Conservation (phyloP, 2,329 filamentous ascomycete genomes). For the Coleophoma eucalyptorum region DNA sequence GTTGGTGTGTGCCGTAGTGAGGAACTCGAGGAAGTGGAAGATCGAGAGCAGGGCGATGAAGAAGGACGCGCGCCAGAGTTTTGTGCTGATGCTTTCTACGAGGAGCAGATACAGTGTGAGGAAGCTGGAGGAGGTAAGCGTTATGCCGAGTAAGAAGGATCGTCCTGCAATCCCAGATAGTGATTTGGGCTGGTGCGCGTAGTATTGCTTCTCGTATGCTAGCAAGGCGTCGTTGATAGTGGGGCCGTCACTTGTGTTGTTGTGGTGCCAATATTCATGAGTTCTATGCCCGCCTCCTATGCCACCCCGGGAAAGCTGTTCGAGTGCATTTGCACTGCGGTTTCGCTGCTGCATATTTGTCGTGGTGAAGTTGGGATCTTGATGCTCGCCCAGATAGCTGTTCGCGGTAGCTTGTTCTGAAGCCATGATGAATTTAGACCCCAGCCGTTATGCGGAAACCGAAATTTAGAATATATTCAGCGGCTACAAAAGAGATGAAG, state of each 20-base stretch:
- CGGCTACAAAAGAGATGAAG: no score
- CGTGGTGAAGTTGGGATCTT: neutral
- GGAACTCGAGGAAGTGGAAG: slow-evolving; percentile 98
- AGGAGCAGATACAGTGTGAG: slow-evolving; percentile 19
- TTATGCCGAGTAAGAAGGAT: slow-evolving; percentile 27
- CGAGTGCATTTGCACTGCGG: neutral
- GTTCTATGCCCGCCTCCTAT: neutral
- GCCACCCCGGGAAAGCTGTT: slow-evolving; percentile 5
- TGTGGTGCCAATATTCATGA: slow-evolving; percentile 7
- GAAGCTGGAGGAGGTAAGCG: slow-evolving; percentile 13
- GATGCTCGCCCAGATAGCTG: neutral
- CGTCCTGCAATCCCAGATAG: slow-evolving; percentile 32
- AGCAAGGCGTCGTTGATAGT: slow-evolving; percentile 18
- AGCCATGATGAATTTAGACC: no score
- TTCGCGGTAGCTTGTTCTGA: neutral
- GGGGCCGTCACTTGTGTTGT: neutral
- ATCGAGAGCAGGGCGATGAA: slow-evolving; percentile 66
- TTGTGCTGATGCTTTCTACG: neutral
- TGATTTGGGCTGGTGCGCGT: slow-evolving; percentile 23
- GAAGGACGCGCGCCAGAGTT: slow-evolving; percentile 58
- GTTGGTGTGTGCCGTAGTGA: slow-evolving; percentile 82
- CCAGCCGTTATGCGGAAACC: no score
- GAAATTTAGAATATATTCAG: no score
- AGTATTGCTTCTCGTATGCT: slow-evolving; percentile 22
- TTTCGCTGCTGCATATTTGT: neutral